phyloP scores from a whole-genome alignment of 805 yeast genomes.

The Candida nitratophila region DNA sequence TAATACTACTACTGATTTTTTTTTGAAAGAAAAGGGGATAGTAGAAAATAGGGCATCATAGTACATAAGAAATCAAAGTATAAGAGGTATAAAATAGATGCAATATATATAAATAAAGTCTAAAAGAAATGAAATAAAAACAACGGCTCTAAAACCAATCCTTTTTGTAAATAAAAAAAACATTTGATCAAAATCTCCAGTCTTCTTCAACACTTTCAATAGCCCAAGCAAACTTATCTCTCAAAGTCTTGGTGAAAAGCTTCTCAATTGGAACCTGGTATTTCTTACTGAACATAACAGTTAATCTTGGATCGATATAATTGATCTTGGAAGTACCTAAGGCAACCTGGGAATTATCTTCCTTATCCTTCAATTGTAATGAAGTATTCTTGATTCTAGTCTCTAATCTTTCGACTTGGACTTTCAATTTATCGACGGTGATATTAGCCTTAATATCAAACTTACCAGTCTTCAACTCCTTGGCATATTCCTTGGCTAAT shows the following conservation, averaged over 20 bases:
- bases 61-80: no score
- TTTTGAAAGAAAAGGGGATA: no score
- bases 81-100: no score
- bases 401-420: conserved; percentile 66
- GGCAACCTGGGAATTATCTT: conserved; percentile 90
- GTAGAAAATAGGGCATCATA: no score
- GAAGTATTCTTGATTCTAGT: conserved; percentile 61
- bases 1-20: no score
- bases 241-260: conserved; percentile 79
- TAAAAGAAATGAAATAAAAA: not conserved
- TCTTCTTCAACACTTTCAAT: conserved; percentile 81
- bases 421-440: conserved; percentile 61
- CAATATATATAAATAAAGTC: not conserved
- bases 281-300: conserved; percentile 83
- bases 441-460: conserved; percentile 47
- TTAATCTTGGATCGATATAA: conserved; percentile 89
- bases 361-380: conserved; percentile 81
- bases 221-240: conserved; percentile 96
- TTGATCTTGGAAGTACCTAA: conserved; percentile 90
- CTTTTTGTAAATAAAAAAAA: no score
- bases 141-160: no score
- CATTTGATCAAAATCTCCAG: conserved; percentile 75
- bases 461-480: conserved; percentile 53
- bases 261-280: conserved; percentile 87
- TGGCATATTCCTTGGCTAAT: conserved; percentile 38